Evolutionary conservation across 306 rosid genomes (phyloP), one percentile per base, ranked within the genome.

Genomic region (Dicorynia guianensis): DNA sequence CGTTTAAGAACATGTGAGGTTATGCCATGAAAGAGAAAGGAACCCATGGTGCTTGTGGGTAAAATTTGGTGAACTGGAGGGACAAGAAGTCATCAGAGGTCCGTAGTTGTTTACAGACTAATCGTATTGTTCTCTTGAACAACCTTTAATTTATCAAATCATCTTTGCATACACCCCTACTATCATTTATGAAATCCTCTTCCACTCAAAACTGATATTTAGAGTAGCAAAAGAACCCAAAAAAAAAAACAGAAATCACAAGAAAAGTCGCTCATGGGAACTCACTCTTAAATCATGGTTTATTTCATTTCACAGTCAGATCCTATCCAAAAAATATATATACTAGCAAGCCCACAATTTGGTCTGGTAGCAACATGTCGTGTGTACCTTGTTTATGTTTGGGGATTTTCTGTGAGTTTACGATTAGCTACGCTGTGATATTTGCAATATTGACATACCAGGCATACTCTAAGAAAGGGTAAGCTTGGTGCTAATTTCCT

Each of bases 401-500:
- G 46, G 25, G 65, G 47, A 77, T 18, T 18, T 35, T 65, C 56
- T 46, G 55, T 46, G 55, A 63, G 39, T 74, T 35, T 55, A 76
- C 48, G 39, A 69, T 42, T 38, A n/a, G n/a, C 57, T 71, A 46
- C 74, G 64, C 38, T 81, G 73, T 59, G 76, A 11, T 76, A 69
- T 80, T 49, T 64, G 64, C 77, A 72, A 30, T 42, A 62, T 75
- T 44, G 52, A 76, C 61, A 72, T 6, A 62, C 35, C 36, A 56
- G 4, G 34, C 8, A 55, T 14, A 46, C 39, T 52, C 80, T 87
- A 85, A 53, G 96, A 87, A 49, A 92, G 97, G 40, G 97, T 85
- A 69, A 89, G 96, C 63, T 83, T 82, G 1, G 96, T 89, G 86
- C 79, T 80, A 81, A 88, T 86, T 78, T 86, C 90, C 47, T 86